Evolutionary conservation across 495 filamentous ascomycete species (phyloP), one percentile per base, ranked within the genome.

Genomic region (Xylaria bambusicola): DNA sequence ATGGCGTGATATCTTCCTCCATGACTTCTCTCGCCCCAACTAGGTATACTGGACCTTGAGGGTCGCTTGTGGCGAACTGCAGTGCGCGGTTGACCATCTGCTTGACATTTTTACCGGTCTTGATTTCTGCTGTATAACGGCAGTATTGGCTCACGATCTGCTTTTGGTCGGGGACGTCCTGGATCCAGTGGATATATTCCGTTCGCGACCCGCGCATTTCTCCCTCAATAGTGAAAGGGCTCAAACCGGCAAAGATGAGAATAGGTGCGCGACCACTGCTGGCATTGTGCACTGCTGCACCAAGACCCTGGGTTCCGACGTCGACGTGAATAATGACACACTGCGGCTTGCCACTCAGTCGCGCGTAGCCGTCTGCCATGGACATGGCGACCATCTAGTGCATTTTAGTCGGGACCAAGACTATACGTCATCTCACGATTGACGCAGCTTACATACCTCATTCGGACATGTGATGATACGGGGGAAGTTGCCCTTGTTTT

Each of bases 141-240:
- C 93, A 97, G 71, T 98, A 98, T 73, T 98, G 93, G 2, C 82
- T 82, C 12, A 98, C 80, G 60, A 98, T 97, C 70, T 88, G 87
- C 69, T 91, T 92, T 75, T 98, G 93, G 61, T 98, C 92, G 1
- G 93, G 93, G 6, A 97, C 91, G 74, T 98, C 91, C 67, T 98
- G 93, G 40, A 97, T 93, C 90, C 93, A 98, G 68, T 98, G 93
- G 66, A 97, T 98, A 70, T 93, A 97, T 73, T 97, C 93, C 0
- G 92, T 96, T 41, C 93, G 82, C 3, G 86, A 90, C 2, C 93
- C 93, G 20, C 90, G 82, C 79, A 92, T 83, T 75, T 97, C 93
- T 4, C 93, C 93, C 63, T 98, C 93, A 35, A 90, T 84, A 2
- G 93, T 97, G 66, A 88, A 95, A 0, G 93, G 93, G 1, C 86